Base-by-base conservation (phyloP, 2,329 filamentous ascomycete genomes). In the Phialophora chinensis region DNA sequence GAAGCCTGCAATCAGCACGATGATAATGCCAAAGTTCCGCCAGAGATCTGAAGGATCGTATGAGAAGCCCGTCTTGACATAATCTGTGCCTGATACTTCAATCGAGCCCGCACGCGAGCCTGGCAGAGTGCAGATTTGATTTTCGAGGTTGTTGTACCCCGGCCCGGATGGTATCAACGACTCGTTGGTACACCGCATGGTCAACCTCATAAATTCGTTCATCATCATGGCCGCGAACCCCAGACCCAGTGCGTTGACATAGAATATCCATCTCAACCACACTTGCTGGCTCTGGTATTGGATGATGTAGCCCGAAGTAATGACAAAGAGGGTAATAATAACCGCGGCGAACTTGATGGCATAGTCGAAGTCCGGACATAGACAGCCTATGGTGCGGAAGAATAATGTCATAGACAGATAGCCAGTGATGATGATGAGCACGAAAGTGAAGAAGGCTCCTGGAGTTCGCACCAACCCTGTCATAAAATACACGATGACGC, bases 281-380 rank as follows among this genome's bases (percentile, higher is more conserved):
- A 89, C 87, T 72, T 92, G 89, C 72, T 91, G 86, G 1, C 82
- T 86, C 58, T 89, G 85, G 75, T 91, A 93, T 75, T 93, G 91
- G 66, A 96, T 94, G 50, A 96, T 80, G 77, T 95, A 96, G 3
- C 92, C 92, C 0, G 88, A 90, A 0, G 91, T 95, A 23, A 92
- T 82, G 29, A 95, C 87, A 72, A 93, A 92, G n/a, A 93, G 79
- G 0, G 91, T 93, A 70, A 96, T 92, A 60, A 92, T 85, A 0
- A 92, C 83, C 4, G 91, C 88, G 6, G 91, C 91, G 63, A 91
- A 90, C 76, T 93, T 93, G 77, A 93, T 91, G 2, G 93, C 93
- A 52, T 90, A 91, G 75, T 96, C 91, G 65, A 96, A 96, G 73
- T 92, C 90, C 0, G 91, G 90, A 66, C 90, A 92, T 12, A 91